Base-by-base conservation (phyloP, 23 red algal genomes). In the Chondrus crispus region DNA sequence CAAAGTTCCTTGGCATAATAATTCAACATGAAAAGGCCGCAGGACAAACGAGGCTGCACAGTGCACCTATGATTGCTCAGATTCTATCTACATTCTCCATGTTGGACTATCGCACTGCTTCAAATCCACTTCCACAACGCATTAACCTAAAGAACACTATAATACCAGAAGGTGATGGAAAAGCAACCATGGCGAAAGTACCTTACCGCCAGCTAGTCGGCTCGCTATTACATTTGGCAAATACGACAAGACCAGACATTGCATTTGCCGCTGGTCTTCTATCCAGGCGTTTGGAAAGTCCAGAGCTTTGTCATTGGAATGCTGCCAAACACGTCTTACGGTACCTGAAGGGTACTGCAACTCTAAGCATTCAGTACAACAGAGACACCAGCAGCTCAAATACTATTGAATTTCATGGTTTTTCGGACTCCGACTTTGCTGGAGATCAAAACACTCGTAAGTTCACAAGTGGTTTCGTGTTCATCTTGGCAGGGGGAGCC, bases 161-260 rank as follows among this genome's bases (percentile, higher is more conserved):
- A 46, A 11, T 33, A 10, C 18, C 51, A 29, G 81, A 2, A 10
- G 19, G 24, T 33, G 33, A 3, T 33, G 30, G 10, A n/a, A 26
- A 26, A 44, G 57, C 36, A 41, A 42, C 28, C 11, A 53, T 82
- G 45, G 29, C 46, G 5, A 63, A 60, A 9, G 33, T 57, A 47
- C 45, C 45, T 3, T 63, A 60, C 9, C 47, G 44, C 5, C 62
- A 74, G 62, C 50, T 88, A n/a, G 60, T 88, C 16, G 82, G 82
- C 33, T 73, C 62, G n/a, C 4, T 88, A 8, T 43, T 88, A 7
- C 73, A 74, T 35, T 2, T 70, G 2, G 68, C 84, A 28, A 70
- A 49, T 36, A 88, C 12, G n/a, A 88, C 84, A 19, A 9, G 84
- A 51, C 84, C 84, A 28, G 84, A 88, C n/a, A 88, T 74, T 48